A percentile compares a stretch with the other conserved stretches of the same genome.
Conservation (phyloP, 1,284 basidiomycete species). For the Trametes sp. region DNA sequence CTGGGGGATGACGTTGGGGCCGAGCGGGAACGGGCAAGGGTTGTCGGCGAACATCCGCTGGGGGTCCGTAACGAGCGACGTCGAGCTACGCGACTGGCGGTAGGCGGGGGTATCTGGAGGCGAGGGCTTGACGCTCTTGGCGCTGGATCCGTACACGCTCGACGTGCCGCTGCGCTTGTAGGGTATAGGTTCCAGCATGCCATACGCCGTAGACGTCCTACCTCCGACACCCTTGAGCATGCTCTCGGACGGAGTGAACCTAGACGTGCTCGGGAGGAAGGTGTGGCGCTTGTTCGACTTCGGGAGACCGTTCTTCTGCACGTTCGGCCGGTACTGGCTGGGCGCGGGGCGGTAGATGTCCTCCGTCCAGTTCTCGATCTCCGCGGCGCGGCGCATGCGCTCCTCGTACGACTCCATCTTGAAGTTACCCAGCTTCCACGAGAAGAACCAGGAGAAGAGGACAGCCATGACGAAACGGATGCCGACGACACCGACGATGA, state of each 20-base stretch:
- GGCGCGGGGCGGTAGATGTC: slow-evolving; percentile 97
- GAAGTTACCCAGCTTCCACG: slow-evolving; percentile 94
- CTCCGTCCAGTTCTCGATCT: slow-evolving; percentile 97
- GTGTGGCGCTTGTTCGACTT: slow-evolving; percentile 67
- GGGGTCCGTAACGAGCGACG: slow-evolving; percentile 64
- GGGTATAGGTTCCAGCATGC: slow-evolving; percentile 68
- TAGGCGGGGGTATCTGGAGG: slow-evolving; percentile 82
- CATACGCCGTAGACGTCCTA: slow-evolving; percentile 80
- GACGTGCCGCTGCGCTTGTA: slow-evolving; percentile 65
- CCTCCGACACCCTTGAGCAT: slow-evolving; percentile 66
- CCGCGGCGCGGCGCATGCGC: slow-evolving; percentile 88
- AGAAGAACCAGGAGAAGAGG: slow-evolving; percentile 97
- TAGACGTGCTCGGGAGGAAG: slow-evolving; percentile 84
- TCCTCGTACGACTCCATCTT: slow-evolving; percentile 93
- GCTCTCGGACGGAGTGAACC: slow-evolving; percentile 87
- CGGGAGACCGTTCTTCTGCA: slow-evolving; percentile 69
- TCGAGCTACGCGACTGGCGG: slow-evolving; percentile 83
- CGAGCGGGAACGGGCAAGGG: slow-evolving; percentile 90
- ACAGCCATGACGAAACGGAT: slow-evolving; percentile 98
- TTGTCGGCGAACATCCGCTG: slow-evolving; percentile 65
- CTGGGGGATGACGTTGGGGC: slow-evolving; percentile 88
- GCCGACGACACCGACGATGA: slow-evolving; percentile 96
- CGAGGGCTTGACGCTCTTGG: slow-evolving; percentile 57
- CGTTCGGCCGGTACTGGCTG: slow-evolving; percentile 90
- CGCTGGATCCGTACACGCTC: slow-evolving; percentile 56